Conservation (phyloP, 169 alveolate species). For the Plasmodium fragile region DNA sequence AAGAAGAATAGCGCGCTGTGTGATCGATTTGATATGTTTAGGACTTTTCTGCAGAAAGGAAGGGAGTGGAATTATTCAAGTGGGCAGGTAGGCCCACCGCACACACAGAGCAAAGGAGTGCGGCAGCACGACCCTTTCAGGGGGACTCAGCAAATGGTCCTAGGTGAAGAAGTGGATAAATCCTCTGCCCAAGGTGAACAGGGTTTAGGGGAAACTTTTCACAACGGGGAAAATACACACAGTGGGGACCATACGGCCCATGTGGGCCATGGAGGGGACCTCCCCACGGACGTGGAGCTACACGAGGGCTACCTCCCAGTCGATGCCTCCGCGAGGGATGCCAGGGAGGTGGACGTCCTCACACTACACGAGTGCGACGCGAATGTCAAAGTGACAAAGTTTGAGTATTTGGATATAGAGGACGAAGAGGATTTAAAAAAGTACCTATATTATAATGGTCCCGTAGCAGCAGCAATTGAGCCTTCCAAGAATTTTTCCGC, state of each 20-base stretch:
- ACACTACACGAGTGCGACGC: constrained; percentile 28
- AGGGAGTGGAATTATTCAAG: neutral
- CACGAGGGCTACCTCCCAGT: constrained; percentile 16
- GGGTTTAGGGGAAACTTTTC: neutral
- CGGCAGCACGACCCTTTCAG: neutral
- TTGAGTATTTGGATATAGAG: constrained; percentile 56
- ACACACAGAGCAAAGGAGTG: neutral
- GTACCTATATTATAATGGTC: constrained; percentile 65
- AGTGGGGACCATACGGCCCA: neutral
- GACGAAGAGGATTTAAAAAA: constrained; percentile 65
- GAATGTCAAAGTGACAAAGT: constrained; percentile 48
- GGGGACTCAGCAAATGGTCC: neutral
- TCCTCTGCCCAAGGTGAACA: neutral
- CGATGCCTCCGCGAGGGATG: neutral
- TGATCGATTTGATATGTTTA: constrained; percentile 62
- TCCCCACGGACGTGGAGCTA: constrained; percentile 12
- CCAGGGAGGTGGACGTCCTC: neutral
- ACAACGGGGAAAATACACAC: neutral
- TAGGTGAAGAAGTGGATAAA: neutral
- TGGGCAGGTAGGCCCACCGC: neutral
- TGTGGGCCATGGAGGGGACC: neutral
- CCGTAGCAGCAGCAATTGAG: constrained; percentile 75
- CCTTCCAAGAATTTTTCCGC: constrained; percentile 28
- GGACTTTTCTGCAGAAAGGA: neutral
- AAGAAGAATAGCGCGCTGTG: constrained; percentile 32